Conservation (phyloP, 78 protist species). For the slime mould (Dictyostelium discoideum) region dicty_2.7 NC_007091.3:4850001-4850500, state of each 20-base stretch:
- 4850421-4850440: too few species aligned
- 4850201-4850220: neutral
- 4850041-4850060: neutral
- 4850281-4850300: neutral
- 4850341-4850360: neutral
- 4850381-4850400: too few species aligned
- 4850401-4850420: too few species aligned
- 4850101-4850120: too few species aligned
- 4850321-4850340: neutral
- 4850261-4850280: neutral
- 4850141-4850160: neutral
- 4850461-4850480: too few species aligned
- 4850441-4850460: neutral
- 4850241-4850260: neutral
- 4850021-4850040: too few species aligned
- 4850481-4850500: too few species aligned
- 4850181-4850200: neutral
- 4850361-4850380: too few species aligned
- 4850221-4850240: neutral
- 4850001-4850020: neutral
- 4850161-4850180: neutral
- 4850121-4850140: too few species aligned
- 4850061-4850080: neutral
- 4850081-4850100: neutral
- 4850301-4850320: neutral